phyloP scores from a whole-genome alignment of 805 yeast species.

The Blastobotrys robertii region DNA sequence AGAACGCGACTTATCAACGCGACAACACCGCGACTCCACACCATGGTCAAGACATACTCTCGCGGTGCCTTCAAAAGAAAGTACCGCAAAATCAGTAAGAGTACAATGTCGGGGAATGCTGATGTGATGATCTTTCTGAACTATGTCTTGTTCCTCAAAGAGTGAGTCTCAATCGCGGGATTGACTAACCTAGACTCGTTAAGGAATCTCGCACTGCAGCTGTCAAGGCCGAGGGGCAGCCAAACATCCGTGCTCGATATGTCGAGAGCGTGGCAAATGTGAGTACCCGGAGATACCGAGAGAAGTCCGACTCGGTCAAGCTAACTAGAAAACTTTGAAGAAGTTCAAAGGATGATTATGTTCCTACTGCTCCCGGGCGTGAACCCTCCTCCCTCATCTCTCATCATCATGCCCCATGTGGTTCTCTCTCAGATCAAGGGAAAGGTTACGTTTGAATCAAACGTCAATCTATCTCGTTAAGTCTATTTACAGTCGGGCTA shows the following conservation, averaged over 20 bases:
- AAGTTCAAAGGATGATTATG: conserved; percentile 11
- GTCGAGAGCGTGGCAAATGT: neutral
- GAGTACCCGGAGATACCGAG: no score
- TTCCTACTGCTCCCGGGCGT: no score
- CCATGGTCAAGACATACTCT: no score
- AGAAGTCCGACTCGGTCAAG: no score
- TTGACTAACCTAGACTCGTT: conserved; percentile 1
- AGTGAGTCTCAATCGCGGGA: conserved; percentile 7
- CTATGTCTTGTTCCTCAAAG: conserved; percentile 15
- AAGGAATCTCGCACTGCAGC: conserved; percentile 7
- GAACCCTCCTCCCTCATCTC: no score
- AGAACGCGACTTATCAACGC: no score
- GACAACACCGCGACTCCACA: no score
- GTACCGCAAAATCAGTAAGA: no score
- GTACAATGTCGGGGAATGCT: conserved; percentile 2
- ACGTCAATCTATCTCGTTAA: neutral
- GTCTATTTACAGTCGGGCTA: conserved; percentile 1
- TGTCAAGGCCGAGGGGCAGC: conserved; percentile 3
- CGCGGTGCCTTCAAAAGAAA: no score
- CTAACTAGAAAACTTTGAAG: conserved; percentile 8
- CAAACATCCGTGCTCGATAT: neutral
- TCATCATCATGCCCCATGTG: no score
- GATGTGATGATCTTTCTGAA: conserved; percentile 17
- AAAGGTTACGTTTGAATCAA: no score
- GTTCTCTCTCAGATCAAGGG: neutral